phyloP scores from a whole-genome alignment of 2,329 filamentous ascomycete genomes.

The Ophiostoma novo-ulmi region DNA sequence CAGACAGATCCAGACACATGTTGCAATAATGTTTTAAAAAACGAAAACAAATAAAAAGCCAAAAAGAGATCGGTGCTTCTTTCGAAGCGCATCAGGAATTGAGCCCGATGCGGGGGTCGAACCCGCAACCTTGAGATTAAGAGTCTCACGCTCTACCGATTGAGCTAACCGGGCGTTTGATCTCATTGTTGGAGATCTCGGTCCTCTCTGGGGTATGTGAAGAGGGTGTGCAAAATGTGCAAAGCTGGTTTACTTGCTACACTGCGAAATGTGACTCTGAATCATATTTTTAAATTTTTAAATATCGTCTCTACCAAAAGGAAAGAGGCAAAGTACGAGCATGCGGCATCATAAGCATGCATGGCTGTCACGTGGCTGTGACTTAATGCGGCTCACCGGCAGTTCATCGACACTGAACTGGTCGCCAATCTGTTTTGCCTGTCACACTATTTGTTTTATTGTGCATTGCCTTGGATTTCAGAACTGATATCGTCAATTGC shows the following conservation, averaged over 20 bases:
- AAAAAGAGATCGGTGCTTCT: not conserved
- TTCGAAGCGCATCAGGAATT: conserved; percentile 36
- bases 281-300: not conserved
- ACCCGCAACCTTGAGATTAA: conserved; percentile 42
- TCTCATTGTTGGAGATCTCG: conserved; percentile 7
- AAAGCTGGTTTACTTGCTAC: too few relatives aligned
- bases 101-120: conserved; percentile 46
- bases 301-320: too few relatives aligned
- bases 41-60: not conserved
- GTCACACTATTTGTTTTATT: too few relatives aligned
- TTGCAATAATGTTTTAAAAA: not conserved
- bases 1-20: too few relatives aligned
- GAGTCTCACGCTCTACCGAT: conserved; percentile 71
- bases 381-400: not conserved
- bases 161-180: conserved; percentile 54
- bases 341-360: too few relatives aligned
- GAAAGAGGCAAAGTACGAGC: too few relatives aligned
- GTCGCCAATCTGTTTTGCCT: too few relatives aligned
- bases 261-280: too few relatives aligned
- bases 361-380: not conserved
- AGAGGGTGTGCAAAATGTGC: not conserved
- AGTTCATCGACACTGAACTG: too few relatives aligned
- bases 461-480: too few relatives aligned
- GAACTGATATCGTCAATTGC: too few relatives aligned
- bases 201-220: not conserved